These are phyloP conservation scores for Candida nitratophila DNA, from an alignment of 805 yeast genomes.

Conservation along the genomic window DNA sequence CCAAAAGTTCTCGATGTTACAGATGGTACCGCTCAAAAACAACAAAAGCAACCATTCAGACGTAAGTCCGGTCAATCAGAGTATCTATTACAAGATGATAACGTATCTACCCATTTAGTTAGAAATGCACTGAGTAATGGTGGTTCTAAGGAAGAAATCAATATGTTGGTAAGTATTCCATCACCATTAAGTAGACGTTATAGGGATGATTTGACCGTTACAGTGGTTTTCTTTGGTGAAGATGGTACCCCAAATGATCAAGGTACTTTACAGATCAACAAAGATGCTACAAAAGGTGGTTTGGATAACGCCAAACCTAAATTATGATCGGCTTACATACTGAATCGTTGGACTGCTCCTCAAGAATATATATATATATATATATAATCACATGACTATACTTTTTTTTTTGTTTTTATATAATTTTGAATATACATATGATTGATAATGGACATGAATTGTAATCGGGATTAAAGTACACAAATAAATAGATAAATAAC, in stretches of 20 bases:
- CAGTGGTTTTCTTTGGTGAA: constrained; percentile 88
- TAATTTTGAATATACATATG: no score
- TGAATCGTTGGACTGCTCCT: no score
- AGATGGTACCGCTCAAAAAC: constrained; percentile 44
- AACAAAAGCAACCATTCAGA: constrained; percentile 69
- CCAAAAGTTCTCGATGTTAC: constrained; percentile 63
- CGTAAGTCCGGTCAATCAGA: constrained; percentile 30
- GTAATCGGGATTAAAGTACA: constrained; percentile 21
- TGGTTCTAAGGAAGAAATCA: constrained; percentile 80
- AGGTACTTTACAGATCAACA: constrained; percentile 49
- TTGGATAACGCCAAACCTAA: constrained; percentile 37
- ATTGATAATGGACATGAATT: constrained; percentile 14
- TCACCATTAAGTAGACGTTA: constrained; percentile 85
- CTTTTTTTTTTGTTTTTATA: no score
- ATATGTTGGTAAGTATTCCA: constrained; percentile 85
- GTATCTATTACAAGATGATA: constrained; percentile 69
- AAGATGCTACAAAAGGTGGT: constrained; percentile 55
- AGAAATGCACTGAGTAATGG: constrained; percentile 87
- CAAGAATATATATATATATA: no score
- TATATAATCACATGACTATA: no score
- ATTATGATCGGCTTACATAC: constrained; percentile 14
- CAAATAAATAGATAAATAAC: constrained; percentile 21
- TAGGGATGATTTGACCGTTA: constrained; percentile 93
- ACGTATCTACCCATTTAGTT: constrained; percentile 87
- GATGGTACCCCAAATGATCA: constrained; percentile 33